Percentiles rank a stretch among this genome's conserved stretches.
These are phyloP conservation scores for Acmispon strigosus DNA, from an alignment of 306 rosid species.

Conservation along the genomic window DNA sequence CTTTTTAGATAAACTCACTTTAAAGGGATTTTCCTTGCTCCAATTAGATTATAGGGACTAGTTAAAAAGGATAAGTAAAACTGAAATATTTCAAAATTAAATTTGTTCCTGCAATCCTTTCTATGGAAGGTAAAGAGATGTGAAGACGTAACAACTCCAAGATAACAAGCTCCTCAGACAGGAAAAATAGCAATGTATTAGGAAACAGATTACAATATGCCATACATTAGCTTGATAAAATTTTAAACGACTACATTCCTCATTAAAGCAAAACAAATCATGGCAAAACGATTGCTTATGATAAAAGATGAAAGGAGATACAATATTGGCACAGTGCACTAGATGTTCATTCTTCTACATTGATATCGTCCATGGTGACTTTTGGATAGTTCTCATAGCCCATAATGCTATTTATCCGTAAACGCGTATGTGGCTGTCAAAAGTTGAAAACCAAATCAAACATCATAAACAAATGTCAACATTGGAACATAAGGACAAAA, in stretches of 20 bases:
- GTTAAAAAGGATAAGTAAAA: not conserved
- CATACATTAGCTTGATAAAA: slow-evolving; percentile 5
- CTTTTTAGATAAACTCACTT: not conserved
- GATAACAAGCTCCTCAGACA: not conserved
- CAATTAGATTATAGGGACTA: not conserved
- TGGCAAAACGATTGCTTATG: slow-evolving; percentile 10
- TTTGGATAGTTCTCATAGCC: slow-evolving; percentile 91
- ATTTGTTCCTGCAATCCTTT: not conserved
- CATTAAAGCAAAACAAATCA: slow-evolving; percentile 16
- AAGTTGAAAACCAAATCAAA: slow-evolving; percentile 28
- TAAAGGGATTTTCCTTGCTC: not conserved
- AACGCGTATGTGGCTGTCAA: slow-evolving; percentile 82
- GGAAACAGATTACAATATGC: slow-evolving; percentile 10
- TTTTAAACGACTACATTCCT: slow-evolving; percentile 12
- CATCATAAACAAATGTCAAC: not conserved
- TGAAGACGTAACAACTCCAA: not conserved
- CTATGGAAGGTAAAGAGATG: not conserved
- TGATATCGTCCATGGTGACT: slow-evolving; percentile 46
- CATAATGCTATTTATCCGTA: slow-evolving; percentile 75
- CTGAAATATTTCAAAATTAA: not conserved
- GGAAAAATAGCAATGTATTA: not conserved
- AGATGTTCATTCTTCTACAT: not conserved
- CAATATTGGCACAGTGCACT: slow-evolving; percentile 16
- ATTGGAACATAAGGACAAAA: not conserved
- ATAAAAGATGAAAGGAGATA: slow-evolving; percentile 17